Conservation (phyloP, 108 stramenopile species). For the Fragilaria radians region DNA sequence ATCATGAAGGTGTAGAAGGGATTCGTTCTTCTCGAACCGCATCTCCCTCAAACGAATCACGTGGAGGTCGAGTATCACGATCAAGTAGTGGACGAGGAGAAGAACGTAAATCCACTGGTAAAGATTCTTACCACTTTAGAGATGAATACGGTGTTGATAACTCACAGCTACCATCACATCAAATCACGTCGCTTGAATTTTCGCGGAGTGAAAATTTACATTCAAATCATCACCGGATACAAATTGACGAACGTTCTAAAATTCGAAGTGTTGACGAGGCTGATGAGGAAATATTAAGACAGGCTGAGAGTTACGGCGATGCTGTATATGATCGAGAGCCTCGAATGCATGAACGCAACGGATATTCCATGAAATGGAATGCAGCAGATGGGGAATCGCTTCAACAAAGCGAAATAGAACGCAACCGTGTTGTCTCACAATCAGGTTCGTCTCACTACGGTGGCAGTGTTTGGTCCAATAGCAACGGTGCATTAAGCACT, state of each 20-base stretch:
- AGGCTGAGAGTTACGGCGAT: neutral
- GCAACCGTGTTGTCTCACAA: neutral
- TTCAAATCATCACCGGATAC: no score
- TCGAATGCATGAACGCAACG: neutral
- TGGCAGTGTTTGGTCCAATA: neutral
- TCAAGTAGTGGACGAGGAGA: neutral
- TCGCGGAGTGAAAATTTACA: no score
- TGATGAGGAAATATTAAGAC: neutral
- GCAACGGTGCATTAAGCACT: neutral
- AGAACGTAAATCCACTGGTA: neutral
- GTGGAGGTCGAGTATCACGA: neutral
- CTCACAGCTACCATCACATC: neutral
- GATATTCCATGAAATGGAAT: neutral
- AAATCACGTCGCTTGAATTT: no score
- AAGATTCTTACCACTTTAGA: no score
- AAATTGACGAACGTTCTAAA: no score
- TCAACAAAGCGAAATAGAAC: neutral
- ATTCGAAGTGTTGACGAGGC: neutral
- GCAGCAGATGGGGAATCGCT: neutral
- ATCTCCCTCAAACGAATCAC: neutral
- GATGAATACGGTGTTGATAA: neutral
- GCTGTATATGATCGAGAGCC: neutral
- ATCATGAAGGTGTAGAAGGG: neutral
- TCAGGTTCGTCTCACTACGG: constrained; percentile 7
- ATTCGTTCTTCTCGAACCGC: neutral